Base-by-base conservation (phyloP, 345 rosid species). In the Limnanthes douglasii region DNA sequence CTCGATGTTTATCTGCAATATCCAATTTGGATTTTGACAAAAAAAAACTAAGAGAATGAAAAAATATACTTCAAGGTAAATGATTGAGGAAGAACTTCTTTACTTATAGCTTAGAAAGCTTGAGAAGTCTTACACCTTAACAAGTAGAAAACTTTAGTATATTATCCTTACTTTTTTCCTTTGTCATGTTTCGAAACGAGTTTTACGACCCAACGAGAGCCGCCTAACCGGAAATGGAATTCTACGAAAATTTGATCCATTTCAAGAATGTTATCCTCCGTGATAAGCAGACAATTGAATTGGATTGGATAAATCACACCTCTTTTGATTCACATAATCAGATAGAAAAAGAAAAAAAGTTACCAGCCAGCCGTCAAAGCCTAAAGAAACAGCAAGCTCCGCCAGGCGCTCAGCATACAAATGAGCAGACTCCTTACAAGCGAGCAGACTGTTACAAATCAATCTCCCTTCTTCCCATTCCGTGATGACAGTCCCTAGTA, bases 361-460 rank as follows among this genome's bases (percentile, higher is more conserved):
- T 63, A 88, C 97, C 74, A 78, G 78, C 95, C 95, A 88, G 8
- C 93, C 97, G 46, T 88, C 95, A 27, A 82, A 78, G 35, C 86
- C 86, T 43, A 82, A 53, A 31, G 46, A 57, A 58, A 45, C 52
- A 19, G 86, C 71, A 37, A 82, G 93, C 51, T 88, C 76, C 6
- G 67, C 62, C 61, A 88, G 68, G 35, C 64, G 62, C 41, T 76
- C 78, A 1, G 93, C 95, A 64, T 69, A 71, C 50, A 52, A 48
- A 10, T 38, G 66, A 56, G 90, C 73, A 36, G 90, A 73, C 62
- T 73, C 90, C 62, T 64, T 62, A 5, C 90, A 69, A 1, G 61
- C 50, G 13, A 88, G 66, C 62, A 88, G 48, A 40, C 73, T 58
- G 37, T 65, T 51, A 48, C 90, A 66, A 37, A 39, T 46, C n/a